Conservation (phyloP, 2,329 filamentous ascomycete species). For the Diaporthe australafricana region DNA sequence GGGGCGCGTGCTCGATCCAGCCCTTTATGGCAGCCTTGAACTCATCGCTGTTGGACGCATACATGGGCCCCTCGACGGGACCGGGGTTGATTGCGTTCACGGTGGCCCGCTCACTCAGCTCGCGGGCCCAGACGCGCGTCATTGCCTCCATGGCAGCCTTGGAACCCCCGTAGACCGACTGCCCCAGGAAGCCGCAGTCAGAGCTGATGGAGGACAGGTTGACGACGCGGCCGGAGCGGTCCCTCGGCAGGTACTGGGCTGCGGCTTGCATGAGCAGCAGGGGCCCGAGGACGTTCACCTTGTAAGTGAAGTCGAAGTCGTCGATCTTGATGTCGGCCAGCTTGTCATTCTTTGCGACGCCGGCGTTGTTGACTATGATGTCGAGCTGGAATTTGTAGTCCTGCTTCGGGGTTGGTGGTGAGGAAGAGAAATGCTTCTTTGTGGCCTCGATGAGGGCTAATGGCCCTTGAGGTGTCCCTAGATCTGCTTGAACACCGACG, state of each 20-base stretch:
- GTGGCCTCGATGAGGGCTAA: conserved; percentile 68
- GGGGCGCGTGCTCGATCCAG: conserved; percentile 66
- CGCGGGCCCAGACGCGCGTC: conserved; percentile 69
- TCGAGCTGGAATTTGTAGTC: conserved; percentile 74
- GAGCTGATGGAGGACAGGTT: conserved; percentile 67
- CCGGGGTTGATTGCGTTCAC: conserved; percentile 70
- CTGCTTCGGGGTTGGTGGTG: conserved; percentile 44
- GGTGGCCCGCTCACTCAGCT: conserved; percentile 64
- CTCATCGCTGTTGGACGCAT: conserved; percentile 55
- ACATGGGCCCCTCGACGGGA: conserved; percentile 66
- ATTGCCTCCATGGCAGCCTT: conserved; percentile 71
- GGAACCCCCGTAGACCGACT: conserved; percentile 67
- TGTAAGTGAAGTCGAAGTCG: conserved; percentile 79
- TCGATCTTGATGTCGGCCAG: conserved; percentile 71
- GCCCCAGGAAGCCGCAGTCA: conserved; percentile 64
- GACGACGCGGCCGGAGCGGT: conserved; percentile 70
- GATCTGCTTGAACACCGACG: conserved; percentile 76
- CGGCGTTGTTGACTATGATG: conserved; percentile 90
- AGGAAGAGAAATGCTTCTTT: conserved; percentile 67
- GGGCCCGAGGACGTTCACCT: conserved; percentile 85
- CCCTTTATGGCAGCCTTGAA: conserved; percentile 56
- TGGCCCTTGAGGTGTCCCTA: conserved; percentile 71
- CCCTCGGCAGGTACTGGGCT: conserved; percentile 74
- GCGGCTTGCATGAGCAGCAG: conserved; percentile 81
- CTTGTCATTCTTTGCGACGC: conserved; percentile 73